Evolutionary conservation across 2,329 filamentous ascomycete genomes (phyloP).

Genomic region (Sporothrix dimorphospora): DNA sequence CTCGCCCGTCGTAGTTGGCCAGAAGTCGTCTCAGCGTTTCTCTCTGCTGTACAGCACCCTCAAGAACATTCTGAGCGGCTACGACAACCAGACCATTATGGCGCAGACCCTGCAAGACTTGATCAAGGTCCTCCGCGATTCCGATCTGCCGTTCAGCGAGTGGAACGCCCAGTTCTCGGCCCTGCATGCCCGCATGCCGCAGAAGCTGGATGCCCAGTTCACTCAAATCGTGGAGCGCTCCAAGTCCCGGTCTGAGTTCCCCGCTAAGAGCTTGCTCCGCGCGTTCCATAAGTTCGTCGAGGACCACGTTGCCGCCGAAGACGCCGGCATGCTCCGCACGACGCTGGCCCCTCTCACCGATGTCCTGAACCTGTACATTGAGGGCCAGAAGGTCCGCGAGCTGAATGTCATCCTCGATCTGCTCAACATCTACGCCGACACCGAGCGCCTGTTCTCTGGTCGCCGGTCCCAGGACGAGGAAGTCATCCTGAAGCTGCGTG

Average conservation of each 20-base stretch:
- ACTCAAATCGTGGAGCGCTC: conserved; percentile 85
- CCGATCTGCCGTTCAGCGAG: conserved; percentile 92
- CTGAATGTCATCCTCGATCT: conserved; percentile 78
- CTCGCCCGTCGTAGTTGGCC: conserved; percentile 82
- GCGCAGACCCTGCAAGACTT: conserved; percentile 80
- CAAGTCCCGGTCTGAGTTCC: conserved; percentile 81
- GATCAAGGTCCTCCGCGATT: conserved; percentile 85
- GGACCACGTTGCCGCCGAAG: conserved; percentile 74
- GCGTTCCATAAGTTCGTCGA: conserved; percentile 86
- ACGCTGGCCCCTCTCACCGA: conserved; percentile 75
- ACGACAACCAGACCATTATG: conserved; percentile 98
- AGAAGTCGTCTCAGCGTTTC: conserved; percentile 90
- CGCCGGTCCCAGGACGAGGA: conserved; percentile 88
- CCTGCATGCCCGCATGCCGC: conserved; percentile 94
- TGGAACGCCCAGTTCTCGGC: conserved; percentile 96
- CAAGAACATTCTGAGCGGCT: conserved; percentile 86
- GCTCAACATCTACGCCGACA: conserved; percentile 78
- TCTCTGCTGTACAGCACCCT: conserved; percentile 75
- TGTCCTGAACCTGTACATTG: conserved; percentile 77
- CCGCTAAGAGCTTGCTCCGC: conserved; percentile 83
- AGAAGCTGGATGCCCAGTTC: conserved; percentile 83
- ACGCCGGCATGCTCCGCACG: conserved; percentile 72
- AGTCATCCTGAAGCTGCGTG: conserved; percentile 88
- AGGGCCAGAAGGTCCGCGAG: conserved; percentile 90
- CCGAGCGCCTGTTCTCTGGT: conserved; percentile 86